Percentiles rank a stretch among this genome's conserved stretches.
Conservation (phyloP, 768 basidiomycete species). For the Obba rivulosa region DNA sequence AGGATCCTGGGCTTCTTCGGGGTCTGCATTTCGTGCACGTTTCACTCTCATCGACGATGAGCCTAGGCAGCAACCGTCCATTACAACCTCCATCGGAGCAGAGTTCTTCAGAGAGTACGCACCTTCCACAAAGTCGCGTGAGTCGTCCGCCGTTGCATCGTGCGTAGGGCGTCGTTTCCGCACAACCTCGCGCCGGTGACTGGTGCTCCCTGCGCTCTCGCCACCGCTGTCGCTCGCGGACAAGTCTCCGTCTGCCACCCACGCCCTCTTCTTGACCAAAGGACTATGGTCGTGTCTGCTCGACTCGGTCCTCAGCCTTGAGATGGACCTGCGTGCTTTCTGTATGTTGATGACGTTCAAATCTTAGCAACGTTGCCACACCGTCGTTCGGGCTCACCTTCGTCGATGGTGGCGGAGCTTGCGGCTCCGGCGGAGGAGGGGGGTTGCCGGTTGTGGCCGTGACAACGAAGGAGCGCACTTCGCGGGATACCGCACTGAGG, state of each 20-base stretch:
- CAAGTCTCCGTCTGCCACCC: neutral
- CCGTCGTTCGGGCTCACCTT: neutral
- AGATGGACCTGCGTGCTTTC: too few relatives aligned
- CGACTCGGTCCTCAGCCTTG: too few relatives aligned
- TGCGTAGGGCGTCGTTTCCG: too few relatives aligned
- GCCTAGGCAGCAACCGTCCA: neutral
- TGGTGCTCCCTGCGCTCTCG: too few relatives aligned
- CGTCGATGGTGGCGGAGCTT: neutral
- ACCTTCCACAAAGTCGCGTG: too few relatives aligned
- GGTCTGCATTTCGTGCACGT: too few relatives aligned
- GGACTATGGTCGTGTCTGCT: neutral
- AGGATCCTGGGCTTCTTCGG: too few relatives aligned
- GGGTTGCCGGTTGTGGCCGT: slow-evolving; percentile 40
- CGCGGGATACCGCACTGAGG: slow-evolving; percentile 63
- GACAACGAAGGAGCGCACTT: slow-evolving; percentile 65
- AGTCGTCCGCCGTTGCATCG: too few relatives aligned
- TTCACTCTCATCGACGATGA: too few relatives aligned
- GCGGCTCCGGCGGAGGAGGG: slow-evolving; percentile 25
- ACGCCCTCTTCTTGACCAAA: neutral
- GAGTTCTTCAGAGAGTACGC: too few relatives aligned
- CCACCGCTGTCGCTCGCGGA: neutral
- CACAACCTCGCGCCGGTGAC: too few relatives aligned
- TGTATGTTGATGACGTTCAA: too few relatives aligned
- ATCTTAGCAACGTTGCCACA: neutral
- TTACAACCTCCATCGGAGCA: neutral